Percentiles rank a stretch among this genome's conserved stretches.
These are phyloP conservation scores for Moricandia moricandioides DNA, from an alignment of 345 rosid species.

Conservation along the genomic window DNA sequence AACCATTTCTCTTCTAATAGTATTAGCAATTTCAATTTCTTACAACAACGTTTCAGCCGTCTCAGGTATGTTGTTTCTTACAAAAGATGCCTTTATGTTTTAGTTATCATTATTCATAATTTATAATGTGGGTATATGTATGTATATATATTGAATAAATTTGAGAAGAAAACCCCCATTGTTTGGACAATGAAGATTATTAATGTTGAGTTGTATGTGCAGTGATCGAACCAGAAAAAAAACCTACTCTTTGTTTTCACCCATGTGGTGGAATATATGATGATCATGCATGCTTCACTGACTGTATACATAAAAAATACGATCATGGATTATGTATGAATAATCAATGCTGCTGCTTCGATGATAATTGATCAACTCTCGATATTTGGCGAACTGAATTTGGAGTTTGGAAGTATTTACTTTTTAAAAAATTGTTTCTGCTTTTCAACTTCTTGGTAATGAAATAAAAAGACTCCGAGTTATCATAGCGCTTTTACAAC, in stretches of 20 bases:
- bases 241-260: not conserved
- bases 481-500: no score
- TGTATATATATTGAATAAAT: not conserved
- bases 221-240: not conserved
- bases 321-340: not conserved
- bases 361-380: not conserved
- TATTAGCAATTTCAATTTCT: not conserved
- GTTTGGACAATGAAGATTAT: not conserved
- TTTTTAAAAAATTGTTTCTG: not conserved
- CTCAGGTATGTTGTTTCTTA: not conserved
- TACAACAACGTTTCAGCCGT: not conserved
- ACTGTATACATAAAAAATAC: not conserved
- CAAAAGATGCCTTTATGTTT: not conserved
- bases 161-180: not conserved
- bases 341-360: not conserved
- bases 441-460: not conserved
- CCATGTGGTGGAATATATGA: not conserved
- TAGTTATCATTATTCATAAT: no score
- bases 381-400: not conserved
- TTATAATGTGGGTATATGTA: no score
- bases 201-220: not conserved
- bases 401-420: not conserved
- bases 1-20: not conserved
- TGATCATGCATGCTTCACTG: not conserved
- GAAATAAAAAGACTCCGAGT: not conserved